phyloP scores from a whole-genome alignment of 306 rosid species.

The Elaeagnus macrophylla region DNA sequence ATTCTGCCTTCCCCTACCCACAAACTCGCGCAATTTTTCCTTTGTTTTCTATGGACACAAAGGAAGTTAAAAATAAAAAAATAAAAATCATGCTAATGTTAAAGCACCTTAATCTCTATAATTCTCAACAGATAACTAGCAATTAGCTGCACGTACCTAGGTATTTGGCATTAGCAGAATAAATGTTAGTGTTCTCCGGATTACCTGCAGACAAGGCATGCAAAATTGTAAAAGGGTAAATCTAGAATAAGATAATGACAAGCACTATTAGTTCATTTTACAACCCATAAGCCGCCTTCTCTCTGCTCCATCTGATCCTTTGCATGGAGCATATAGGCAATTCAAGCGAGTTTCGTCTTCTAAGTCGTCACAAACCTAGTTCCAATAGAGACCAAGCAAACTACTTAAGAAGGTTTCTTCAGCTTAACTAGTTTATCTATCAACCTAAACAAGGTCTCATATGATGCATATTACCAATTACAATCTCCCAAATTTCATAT shows the following conservation, averaged over 20 bases:
- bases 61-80: too few species aligned
- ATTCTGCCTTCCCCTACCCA: too few species aligned
- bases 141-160: constrained; percentile 12
- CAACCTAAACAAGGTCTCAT: not conserved
- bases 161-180: constrained; percentile 23
- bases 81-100: too few species aligned
- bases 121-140: constrained; percentile 8
- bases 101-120: constrained; percentile 5
- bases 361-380: constrained; percentile 1
- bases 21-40: too few species aligned
- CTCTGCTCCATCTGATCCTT: not conserved
- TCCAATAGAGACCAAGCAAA: constrained; percentile 1
- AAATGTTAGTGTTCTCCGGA: constrained; percentile 24
- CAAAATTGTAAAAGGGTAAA: constrained; percentile 17
- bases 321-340: constrained; percentile 1
- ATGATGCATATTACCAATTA: not conserved
- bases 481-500: constrained; percentile 2
- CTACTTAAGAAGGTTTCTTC: constrained; percentile 3
- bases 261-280: constrained; percentile 14
- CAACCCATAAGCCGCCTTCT: constrained; percentile 8
- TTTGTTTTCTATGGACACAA: too few species aligned
- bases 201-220: constrained; percentile 36
- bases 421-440: constrained; percentile 1
- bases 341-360: not conserved
- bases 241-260: constrained; percentile 15